phyloP scores from a whole-genome alignment of 2,329 filamentous ascomycete genomes.

The Venturia carpophila region DNA sequence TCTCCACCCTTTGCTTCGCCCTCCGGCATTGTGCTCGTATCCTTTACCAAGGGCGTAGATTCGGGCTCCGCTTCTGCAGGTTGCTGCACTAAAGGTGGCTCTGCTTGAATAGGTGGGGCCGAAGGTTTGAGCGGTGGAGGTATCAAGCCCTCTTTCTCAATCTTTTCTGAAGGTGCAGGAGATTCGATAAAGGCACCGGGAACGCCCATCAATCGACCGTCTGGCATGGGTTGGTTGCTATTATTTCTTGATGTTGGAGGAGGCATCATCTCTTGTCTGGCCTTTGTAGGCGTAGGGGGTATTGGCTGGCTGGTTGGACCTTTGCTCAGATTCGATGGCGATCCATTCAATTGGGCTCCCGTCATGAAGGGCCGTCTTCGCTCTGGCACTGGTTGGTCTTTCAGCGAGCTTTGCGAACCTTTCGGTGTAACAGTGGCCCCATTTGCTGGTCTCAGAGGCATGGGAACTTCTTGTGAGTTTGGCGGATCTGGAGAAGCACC shows the following conservation, averaged over 20 bases:
- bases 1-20: conserved; percentile 18
- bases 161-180: conserved; percentile 12
- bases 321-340: not conserved
- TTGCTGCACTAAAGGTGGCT: not conserved
- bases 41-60: not conserved
- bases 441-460: not conserved
- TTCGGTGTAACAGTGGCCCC: conserved; percentile 2
- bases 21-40: not conserved
- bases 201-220: conserved; percentile 8
- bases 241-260: not conserved
- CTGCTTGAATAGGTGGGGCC: not conserved
- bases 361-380: conserved; percentile 61
- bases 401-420: conserved; percentile 5
- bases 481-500: conserved; percentile 7
- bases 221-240: not conserved
- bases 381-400: conserved; percentile 41
- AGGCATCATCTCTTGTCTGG: conserved; percentile 6
- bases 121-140: conserved; percentile 15
- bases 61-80: conserved; percentile 14
- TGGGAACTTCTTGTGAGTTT: not conserved
- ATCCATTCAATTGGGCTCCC: conserved; percentile 26
- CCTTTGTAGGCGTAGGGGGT: not conserved
- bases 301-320: not conserved
- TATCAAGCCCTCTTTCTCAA: conserved; percentile 16
- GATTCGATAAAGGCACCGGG: conserved; percentile 18